Evolutionary conservation across 345 rosid genomes (phyloP).

Genomic region (Sonneratia caseolaris): DNA sequence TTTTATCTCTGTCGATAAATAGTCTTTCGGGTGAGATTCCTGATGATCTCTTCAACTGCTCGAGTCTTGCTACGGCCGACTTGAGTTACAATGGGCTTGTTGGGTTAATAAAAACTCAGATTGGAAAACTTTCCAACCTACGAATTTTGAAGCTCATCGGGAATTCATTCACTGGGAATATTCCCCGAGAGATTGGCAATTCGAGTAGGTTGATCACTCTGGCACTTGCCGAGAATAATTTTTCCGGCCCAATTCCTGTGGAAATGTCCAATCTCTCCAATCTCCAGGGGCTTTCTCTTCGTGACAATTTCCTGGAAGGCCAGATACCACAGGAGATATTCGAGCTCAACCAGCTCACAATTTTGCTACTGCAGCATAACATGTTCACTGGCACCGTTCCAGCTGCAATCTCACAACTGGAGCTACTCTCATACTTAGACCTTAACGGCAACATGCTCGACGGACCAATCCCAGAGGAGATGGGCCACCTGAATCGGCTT

Average conservation of each 20-base stretch:
- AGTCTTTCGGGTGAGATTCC: slow-evolving; percentile 61
- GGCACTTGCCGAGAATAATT: slow-evolving; percentile 36
- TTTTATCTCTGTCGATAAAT: slow-evolving; percentile 32
- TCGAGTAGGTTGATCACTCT: slow-evolving; percentile 35
- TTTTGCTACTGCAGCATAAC: slow-evolving; percentile 44
- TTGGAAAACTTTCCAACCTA: slow-evolving; percentile 52
- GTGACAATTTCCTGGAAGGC: slow-evolving; percentile 44
- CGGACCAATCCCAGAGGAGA: slow-evolving; percentile 59
- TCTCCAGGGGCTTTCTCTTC: slow-evolving; percentile 57
- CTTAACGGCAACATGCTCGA: slow-evolving; percentile 54
- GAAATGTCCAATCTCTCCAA: slow-evolving; percentile 50
- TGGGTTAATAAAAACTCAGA: slow-evolving; percentile 45
- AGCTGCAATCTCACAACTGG: slow-evolving; percentile 39
- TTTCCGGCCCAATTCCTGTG: slow-evolving; percentile 51
- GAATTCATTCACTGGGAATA: slow-evolving; percentile 53
- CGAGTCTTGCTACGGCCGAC: slow-evolving; percentile 24
- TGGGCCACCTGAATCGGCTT: slow-evolving; percentile 35
- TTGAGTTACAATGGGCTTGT: slow-evolving; percentile 43
- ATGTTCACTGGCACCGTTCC: slow-evolving; percentile 53
- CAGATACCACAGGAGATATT: slow-evolving; percentile 43
- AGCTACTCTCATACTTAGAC: slow-evolving; percentile 40
- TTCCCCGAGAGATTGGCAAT: slow-evolving; percentile 64
- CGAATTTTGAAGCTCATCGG: slow-evolving; percentile 16
- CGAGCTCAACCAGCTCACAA: slow-evolving; percentile 45
- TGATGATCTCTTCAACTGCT: slow-evolving; percentile 65